Base-by-base conservation (phyloP, 2,329 filamentous ascomycete species). In the Taxawa tesnikishii region DNA sequence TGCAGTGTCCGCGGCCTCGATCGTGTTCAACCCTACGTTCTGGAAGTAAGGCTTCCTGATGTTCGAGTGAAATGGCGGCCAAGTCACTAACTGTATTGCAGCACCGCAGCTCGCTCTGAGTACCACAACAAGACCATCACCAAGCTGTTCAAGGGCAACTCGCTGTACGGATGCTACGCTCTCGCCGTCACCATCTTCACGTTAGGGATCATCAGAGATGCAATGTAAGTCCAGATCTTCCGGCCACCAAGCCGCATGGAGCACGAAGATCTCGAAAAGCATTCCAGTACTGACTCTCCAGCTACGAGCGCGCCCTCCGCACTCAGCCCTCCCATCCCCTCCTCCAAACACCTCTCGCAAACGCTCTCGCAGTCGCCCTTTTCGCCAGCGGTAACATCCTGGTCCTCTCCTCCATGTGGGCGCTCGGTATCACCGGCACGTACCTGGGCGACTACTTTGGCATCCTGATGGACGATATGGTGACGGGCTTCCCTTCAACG, bases 391-490 rank as follows among this genome's bases (percentile, higher is more conserved):
- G 90, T 37, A 94, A 94, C 57, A 59, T 80, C 31, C 74, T 98
- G 21, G 90, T 98, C 30, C 48, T 96, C 31, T 79, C 79, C 19
- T 90, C 82, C 39, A 96, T 93, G 61, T 94, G 77, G 75, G 81
- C 78, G 19, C 75, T 98, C 25, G 90, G 90, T 36, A 75, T 98
- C 49, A 94, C 85, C 1, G 90, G 90, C 41, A 98, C 90, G 23
- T 98, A 94, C 55, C 68, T 98, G 21, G 90, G 90, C 46, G 90
- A 98, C 65, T 98, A 98, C 68, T 98, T 96, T 54, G 90, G 90
- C 46, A 94, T 96, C 55, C 68, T 98, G 43, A 93, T 94, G 85
- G 88, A 96, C 54, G 65, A 79, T 45, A 88, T 88, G 49, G 87
- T 98, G 32, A 93, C 85, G 9, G 80, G 83, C 10, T 98, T 98